A percentile compares a stretch with the other conserved stretches of the same genome.
Conservation (phyloP, 257 asterid species). For the Lycium ferocissimum region DNA sequence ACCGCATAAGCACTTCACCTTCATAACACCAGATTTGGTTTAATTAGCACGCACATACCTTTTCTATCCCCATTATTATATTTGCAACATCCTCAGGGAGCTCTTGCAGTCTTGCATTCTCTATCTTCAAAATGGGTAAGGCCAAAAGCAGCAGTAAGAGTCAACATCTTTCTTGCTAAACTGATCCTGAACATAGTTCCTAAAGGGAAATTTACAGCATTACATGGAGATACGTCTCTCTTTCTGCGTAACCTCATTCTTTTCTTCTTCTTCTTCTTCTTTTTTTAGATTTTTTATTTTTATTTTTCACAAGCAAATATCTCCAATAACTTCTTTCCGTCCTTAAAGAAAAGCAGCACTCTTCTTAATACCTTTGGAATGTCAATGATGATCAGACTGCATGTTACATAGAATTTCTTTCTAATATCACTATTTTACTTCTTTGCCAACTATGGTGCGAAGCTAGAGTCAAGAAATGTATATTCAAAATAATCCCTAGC, state of each 20-base stretch:
- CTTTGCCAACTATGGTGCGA: not conserved
- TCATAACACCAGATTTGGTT: not conserved
- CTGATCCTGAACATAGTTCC: not conserved
- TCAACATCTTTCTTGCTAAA: not conserved
- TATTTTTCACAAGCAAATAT: not conserved
- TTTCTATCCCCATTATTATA: not conserved
- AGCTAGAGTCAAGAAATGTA: not conserved
- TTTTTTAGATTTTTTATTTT: not conserved
- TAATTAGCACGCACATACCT: not conserved
- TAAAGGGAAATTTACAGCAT: not conserved
- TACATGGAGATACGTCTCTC: not conserved
- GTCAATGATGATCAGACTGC: not conserved
- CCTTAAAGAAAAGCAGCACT: not conserved
- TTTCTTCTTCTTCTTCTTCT: not conserved
- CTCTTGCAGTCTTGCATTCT: not conserved
- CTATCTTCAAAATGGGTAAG: not conserved
- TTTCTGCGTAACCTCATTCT: not conserved
- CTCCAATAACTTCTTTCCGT: not conserved
- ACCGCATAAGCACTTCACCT: not conserved
- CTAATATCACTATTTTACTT: not conserved
- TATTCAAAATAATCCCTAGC: not conserved
- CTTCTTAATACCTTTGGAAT: not conserved
- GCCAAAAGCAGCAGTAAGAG: slow-evolving; percentile 2
- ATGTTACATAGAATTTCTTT: not conserved
- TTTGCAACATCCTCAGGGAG: not conserved